Evolutionary conservation across 2,329 filamentous ascomycete species (phyloP).

Genomic region (Teratosphaeria nubilosa): DNA sequence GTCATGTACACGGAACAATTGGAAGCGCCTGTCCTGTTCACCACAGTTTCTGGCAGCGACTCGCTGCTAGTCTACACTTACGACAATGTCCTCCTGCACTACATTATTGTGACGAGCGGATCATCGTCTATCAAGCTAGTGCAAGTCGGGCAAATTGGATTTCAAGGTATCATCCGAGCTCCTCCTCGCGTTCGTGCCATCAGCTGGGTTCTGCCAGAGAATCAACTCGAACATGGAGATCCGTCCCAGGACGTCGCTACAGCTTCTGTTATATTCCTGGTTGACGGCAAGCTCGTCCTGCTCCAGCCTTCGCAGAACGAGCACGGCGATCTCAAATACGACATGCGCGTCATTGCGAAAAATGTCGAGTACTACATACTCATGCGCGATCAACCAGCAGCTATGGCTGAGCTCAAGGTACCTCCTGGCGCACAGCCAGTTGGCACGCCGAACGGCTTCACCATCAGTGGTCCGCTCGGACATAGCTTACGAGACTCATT

Average conservation of each 20-base stretch:
- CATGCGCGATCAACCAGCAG: slow-evolving; percentile 64
- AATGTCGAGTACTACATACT: slow-evolving; percentile 92
- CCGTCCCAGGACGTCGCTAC: slow-evolving; percentile 91
- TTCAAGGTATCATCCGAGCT: slow-evolving; percentile 90
- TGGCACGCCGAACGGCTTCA: slow-evolving; percentile 10
- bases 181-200: slow-evolving; percentile 85
- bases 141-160: slow-evolving; percentile 95
- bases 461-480: slow-evolving; percentile 15
- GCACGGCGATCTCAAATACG: slow-evolving; percentile 81
- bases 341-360: slow-evolving; percentile 93
- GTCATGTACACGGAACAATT: slow-evolving; percentile 69
- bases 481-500: slow-evolving; percentile 70
- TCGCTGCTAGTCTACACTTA: slow-evolving; percentile 94
- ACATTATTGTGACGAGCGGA: slow-evolving; percentile 65
- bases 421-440: neutral
- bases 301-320: slow-evolving; percentile 78
- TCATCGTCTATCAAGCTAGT: slow-evolving; percentile 62
- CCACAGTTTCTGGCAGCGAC: slow-evolving; percentile 83
- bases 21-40: slow-evolving; percentile 76
- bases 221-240: slow-evolving; percentile 81
- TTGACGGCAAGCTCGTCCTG: slow-evolving; percentile 90
- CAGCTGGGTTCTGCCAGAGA: slow-evolving; percentile 91
- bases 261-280: slow-evolving; percentile 88
- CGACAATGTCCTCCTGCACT: slow-evolving; percentile 92
- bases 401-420: slow-evolving; percentile 11